Conservation (phyloP, 2,329 filamentous ascomycete genomes). For the Plectosphaerella sp. region DNA sequence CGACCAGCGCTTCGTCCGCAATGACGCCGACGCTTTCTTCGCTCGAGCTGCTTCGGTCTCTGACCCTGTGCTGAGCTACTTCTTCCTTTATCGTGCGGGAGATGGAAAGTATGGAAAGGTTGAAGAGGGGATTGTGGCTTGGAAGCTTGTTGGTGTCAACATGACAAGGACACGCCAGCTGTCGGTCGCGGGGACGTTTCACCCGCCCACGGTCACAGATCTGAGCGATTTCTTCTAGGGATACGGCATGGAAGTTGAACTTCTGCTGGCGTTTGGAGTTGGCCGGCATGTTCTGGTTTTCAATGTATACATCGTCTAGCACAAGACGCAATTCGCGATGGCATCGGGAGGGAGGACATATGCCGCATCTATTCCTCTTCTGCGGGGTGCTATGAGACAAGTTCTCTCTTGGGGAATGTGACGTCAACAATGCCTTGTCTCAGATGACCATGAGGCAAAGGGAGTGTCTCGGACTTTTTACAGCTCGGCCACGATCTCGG, state of each 20-base stretch:
- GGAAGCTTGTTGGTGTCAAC: not conserved
- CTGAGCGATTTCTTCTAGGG: too few species aligned
- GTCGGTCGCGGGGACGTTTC: not conserved
- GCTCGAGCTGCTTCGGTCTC: not conserved
- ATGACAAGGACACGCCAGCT: not conserved
- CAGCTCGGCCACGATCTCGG: conserved; percentile 12
- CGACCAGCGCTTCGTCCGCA: not conserved
- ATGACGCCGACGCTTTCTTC: not conserved
- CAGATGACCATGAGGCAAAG: too few species aligned
- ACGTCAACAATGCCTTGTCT: too few species aligned
- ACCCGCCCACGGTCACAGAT: not conserved
- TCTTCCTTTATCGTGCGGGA: not conserved
- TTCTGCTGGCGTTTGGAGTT: too few species aligned
- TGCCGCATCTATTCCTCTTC: too few species aligned
- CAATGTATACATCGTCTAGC: too few species aligned
- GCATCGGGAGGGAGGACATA: too few species aligned
- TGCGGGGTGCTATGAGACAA: too few species aligned
- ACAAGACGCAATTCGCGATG: too few species aligned
- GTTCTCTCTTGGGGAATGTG: too few species aligned
- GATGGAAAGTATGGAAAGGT: not conserved
- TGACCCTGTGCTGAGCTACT: not conserved
- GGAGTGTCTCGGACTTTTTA: not conserved
- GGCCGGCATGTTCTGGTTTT: too few species aligned
- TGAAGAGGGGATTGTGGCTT: not conserved
- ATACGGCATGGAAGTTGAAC: too few species aligned